Evolutionary conservation across 2,329 filamentous ascomycete species (phyloP), one percentile per base, ranked within the genome.

Genomic region (Cercospora brassicicola): DNA sequence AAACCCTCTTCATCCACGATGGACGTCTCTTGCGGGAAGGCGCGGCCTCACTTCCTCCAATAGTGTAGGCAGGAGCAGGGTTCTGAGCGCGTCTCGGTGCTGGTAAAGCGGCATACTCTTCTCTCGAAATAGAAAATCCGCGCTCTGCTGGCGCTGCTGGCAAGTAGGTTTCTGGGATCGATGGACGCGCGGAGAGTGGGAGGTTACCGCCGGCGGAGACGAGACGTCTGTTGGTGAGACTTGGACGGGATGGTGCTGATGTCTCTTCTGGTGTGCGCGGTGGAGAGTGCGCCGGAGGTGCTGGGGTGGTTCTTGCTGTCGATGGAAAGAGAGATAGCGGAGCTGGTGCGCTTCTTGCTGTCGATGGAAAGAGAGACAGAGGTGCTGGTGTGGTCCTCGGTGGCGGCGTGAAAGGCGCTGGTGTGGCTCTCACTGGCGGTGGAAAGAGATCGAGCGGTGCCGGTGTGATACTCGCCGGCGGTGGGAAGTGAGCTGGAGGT

Each of bases 1-100:
- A 62, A 20, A 62, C 30, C 2, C 11, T 62, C 60, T 62, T 62
- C 6, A 62, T 28, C 60, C 60, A 62, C 11, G 59, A 62, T 9
- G 39, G 36, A 8, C 59, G 59, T 18, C 59, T 39, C 20, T 23
- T 23, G 15, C 55, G 28, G n/a, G 55, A 33, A 20, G 15, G 28
- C n/a, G 15, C 28, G 8, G 42, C 42, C 13, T 51, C 42, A 15
- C 23, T 48, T 18, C 23, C 20, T 45, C 59, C 60, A 23, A 15
- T 28, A 15, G 55, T 36, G 3, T 33, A 20, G 11, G 55, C 55
- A 11, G 55, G 28, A 23, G 55, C 18, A 15, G 20, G 26, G 3
- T 6, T 9, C 48, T 20, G 48, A 28, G 48, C 59, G 11, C 42
- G 39, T 15, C 26, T 31, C 8, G 60, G 60, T 10, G 45, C 9